Base-by-base conservation (phyloP, 1,139 yeast species). In the Hansenula anomala region DNA sequence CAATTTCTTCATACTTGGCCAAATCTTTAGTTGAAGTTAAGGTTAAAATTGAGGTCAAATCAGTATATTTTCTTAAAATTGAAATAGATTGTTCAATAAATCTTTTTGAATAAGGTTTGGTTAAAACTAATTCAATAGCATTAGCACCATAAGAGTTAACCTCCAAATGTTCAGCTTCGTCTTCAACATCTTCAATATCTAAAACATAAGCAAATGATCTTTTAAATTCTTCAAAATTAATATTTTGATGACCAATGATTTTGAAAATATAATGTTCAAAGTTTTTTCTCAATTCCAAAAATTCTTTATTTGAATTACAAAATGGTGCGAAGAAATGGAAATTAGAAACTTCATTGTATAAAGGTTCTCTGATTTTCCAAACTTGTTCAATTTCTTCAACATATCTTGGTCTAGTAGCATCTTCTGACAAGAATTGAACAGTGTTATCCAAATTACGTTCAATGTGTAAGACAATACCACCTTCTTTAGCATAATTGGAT, bases 381-480 rank as follows among this genome's bases (percentile, higher is more conserved):
- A 92, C 97, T 23, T 77, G 77, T 47, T 71, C 69, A 49, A 90
- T 81, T 55, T 89, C 97, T 48, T 78, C 84, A 13, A 71, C 71
- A 56, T 80, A 89, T 3, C 96, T 86, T 16, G 99, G 98, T 56
- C 99, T 77, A 1, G 89, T 73, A 40, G 86, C 78, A 61, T 92
- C 99, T 39, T 75, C 65, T 40, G 73, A 66, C 52, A 92, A 71
- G 61, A 87, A 89, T 8, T 71, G 67, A 29, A 89, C 80, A 31
- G 95, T 88, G 50, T 86, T 84, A 41, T 80, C 82, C 47, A 90
- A 74, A 53, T 87, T 87, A 52, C 99, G 82, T 60, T 90, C 97
- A 45, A 92, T 72, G 55, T 92, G 97, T 43, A 92, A 68, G 9
- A 92, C 97, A 48, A 86, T 74, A 19, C 88, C 89, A 14, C 47